These are phyloP conservation scores for Peronospora belbahrii DNA, from an alignment of 352 stramenopile genomes.

Conservation along the genomic window DNA sequence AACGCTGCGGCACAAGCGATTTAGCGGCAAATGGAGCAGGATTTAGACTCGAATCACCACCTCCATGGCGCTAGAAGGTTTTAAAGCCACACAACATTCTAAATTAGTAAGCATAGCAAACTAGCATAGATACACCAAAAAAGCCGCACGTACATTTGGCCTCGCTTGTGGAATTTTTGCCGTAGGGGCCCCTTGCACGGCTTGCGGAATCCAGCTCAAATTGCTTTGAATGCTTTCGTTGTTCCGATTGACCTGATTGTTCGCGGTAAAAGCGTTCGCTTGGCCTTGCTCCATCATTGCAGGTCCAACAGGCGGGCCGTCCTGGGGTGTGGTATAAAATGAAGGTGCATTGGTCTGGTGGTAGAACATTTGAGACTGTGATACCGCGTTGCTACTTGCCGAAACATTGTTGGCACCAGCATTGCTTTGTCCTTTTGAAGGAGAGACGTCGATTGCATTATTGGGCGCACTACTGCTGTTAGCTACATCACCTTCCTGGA, in stretches of 20 bases:
- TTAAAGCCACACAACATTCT: not conserved
- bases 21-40: constrained; percentile 52
- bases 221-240: constrained; percentile 22
- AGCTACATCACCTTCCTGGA: constrained; percentile 6
- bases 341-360: constrained; percentile 47
- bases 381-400: constrained; percentile 21
- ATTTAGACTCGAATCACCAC: constrained; percentile 35
- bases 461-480: constrained; percentile 1
- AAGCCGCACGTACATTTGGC: constrained; percentile 18
- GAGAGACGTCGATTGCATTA: not conserved
- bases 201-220: constrained; percentile 24
- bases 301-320: constrained; percentile 29
- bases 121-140: not conserved
- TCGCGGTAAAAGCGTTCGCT: constrained; percentile 6
- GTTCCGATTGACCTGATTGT: constrained; percentile 19
- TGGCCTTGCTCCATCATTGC: constrained; percentile 32
- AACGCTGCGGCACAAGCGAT: constrained; percentile 47
- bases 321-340: constrained; percentile 48
- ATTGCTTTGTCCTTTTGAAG: constrained; percentile 9
- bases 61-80: constrained; percentile 15
- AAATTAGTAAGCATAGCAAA: constrained; percentile 1
- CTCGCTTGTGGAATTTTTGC: constrained; percentile 9
- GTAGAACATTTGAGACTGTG: constrained; percentile 52
- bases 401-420: constrained; percentile 1
- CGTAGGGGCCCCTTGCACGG: constrained; percentile 6